Conservation (phyloP, 139 green algal species). For the Picocystis salinarum region DNA sequence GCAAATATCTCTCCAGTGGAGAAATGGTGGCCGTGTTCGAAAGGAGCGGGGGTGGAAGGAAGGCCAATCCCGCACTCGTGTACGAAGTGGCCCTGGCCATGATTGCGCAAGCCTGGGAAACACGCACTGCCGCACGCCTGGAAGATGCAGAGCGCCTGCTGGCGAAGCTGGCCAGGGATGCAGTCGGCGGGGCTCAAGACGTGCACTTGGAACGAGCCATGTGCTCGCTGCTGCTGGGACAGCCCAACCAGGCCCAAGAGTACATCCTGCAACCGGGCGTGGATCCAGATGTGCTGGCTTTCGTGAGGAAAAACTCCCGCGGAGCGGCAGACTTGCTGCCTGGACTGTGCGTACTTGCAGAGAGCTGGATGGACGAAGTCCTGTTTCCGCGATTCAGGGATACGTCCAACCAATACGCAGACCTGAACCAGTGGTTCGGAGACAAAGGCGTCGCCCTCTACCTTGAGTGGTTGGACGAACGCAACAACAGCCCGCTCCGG, state of each 20-base stretch:
- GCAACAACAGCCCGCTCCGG: too few relatives aligned
- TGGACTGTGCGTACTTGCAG: constrained; percentile 12
- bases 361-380: constrained; percentile 11
- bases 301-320: constrained; percentile 12
- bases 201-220: constrained; percentile 14
- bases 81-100: constrained; percentile 1
- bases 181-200: neutral
- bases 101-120: constrained; percentile 7
- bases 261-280: constrained; percentile 1
- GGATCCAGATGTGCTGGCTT: neutral
- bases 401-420: neutral
- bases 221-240: constrained; percentile 16
- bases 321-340: constrained; percentile 6
- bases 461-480: constrained; percentile 5
- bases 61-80: constrained; percentile 8
- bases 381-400: constrained; percentile 12
- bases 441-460: constrained; percentile 4
- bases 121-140: constrained; percentile 7
- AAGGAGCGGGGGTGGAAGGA: too few relatives aligned
- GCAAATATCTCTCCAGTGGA: too few relatives aligned
- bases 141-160: neutral
- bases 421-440: constrained; percentile 11
- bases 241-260: neutral
- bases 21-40: too few relatives aligned
- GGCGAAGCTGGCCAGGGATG: constrained; percentile 1